Conservation (phyloP, 805 yeast species). For the Wickerhamiella kurtzmanii region DNA sequence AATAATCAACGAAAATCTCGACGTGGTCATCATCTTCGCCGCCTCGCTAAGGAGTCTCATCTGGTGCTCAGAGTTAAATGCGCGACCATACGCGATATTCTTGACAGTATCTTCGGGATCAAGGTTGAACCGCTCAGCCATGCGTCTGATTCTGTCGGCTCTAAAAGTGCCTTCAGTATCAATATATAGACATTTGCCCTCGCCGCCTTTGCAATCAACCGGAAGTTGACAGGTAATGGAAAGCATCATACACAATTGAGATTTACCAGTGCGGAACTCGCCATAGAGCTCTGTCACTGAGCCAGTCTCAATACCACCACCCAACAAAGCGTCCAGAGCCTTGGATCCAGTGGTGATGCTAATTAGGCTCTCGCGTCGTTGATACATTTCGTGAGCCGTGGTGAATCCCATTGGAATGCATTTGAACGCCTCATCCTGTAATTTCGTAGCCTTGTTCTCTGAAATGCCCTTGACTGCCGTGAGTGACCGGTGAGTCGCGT, state of each 20-base stretch:
- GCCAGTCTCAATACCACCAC: conserved; percentile 97
- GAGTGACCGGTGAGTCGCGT: conserved; percentile 73
- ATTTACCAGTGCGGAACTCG: conserved; percentile 94
- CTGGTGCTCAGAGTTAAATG: conserved; percentile 95
- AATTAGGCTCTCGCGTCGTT: conserved; percentile 77
- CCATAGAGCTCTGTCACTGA: conserved; percentile 94
- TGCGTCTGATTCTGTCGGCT: conserved; percentile 77
- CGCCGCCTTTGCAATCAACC: conserved; percentile 95
- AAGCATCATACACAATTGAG: conserved; percentile 90
- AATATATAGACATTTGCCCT: conserved; percentile 89
- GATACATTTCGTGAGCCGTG: conserved; percentile 88
- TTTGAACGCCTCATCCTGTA: conserved; percentile 70
- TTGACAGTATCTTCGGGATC: conserved; percentile 90
- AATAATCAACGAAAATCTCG: conserved; percentile 75
- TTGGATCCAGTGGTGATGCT: conserved; percentile 93
- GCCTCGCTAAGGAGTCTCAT: conserved; percentile 75
- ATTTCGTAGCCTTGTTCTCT: conserved; percentile 84
- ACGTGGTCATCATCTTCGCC: conserved; percentile 90
- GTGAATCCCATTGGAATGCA: conserved; percentile 93
- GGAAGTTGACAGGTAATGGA: conserved; percentile 96
- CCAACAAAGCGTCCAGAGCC: conserved; percentile 78
- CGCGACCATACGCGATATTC: conserved; percentile 94
- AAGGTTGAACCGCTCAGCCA: conserved; percentile 82
- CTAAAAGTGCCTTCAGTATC: conserved; percentile 97
- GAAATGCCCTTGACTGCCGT: conserved; percentile 79